These are phyloP conservation scores for Aspergillus bertholletiae DNA, from an alignment of 495 filamentous ascomycete genomes.

Conservation along the genomic window DNA sequence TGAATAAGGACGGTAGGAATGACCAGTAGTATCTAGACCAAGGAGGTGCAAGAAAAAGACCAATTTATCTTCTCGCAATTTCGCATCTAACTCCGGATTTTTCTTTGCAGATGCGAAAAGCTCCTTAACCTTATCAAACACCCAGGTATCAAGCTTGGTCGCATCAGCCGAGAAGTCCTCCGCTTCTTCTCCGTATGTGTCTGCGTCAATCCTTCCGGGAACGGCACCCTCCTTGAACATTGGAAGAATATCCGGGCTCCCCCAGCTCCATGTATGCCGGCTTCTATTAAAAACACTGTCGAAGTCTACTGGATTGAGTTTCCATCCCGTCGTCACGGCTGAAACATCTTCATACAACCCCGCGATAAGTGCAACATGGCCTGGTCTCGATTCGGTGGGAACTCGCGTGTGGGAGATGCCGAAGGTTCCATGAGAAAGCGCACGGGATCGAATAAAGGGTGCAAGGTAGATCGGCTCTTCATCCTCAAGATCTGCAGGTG, in stretches of 20 bases:
- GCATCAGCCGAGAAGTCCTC: slow-evolving; percentile 91
- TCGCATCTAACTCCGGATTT: slow-evolving; percentile 71
- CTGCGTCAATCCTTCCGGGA: slow-evolving; percentile 80
- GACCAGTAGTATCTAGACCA: slow-evolving; percentile 92
- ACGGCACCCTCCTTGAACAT: slow-evolving; percentile 96
- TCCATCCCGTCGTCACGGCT: slow-evolving; percentile 96
- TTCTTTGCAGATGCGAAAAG: slow-evolving; percentile 75
- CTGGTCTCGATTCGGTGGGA: slow-evolving; percentile 94
- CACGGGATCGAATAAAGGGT: slow-evolving; percentile 89
- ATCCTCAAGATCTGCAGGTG: slow-evolving; percentile 41
- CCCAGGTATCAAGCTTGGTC: slow-evolving; percentile 81
- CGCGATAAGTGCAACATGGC: slow-evolving; percentile 96
- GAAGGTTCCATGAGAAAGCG: slow-evolving; percentile 90
- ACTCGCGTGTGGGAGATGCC: slow-evolving; percentile 97
- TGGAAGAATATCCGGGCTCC: slow-evolving; percentile 92
- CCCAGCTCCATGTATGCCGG: slow-evolving; percentile 98
- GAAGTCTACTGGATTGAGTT: slow-evolving; percentile 96
- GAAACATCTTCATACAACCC: slow-evolving; percentile 98
- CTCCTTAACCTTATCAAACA: slow-evolving; percentile 88
- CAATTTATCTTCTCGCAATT: slow-evolving; percentile 75
- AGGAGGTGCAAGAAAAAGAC: slow-evolving; percentile 97
- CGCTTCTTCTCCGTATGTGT: slow-evolving; percentile 75
- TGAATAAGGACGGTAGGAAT: slow-evolving; percentile 85
- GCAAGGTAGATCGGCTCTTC: slow-evolving; percentile 70
- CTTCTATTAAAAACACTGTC: slow-evolving; percentile 98